Evolutionary conservation across 192 early-diverging fungal genomes (phyloP).

Genomic region (Rhizoclosmatium globosum): DNA sequence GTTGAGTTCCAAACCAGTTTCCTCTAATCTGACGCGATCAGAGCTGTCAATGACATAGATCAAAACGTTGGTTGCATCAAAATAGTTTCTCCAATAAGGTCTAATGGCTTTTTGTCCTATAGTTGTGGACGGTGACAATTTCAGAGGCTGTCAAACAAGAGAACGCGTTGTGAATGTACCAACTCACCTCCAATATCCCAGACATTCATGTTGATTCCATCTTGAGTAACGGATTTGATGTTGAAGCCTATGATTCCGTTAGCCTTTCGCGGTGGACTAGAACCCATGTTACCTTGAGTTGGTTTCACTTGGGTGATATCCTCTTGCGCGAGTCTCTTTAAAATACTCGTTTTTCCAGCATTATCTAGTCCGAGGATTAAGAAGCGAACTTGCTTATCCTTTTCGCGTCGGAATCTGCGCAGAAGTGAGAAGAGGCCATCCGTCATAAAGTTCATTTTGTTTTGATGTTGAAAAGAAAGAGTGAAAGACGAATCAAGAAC

Average conservation of each 20-base stretch:
- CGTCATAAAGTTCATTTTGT: conserved; percentile 32
- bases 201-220: conserved; percentile 68
- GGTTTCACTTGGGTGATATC: conserved; percentile 67
- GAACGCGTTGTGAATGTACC: neutral
- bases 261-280: neutral
- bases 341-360: conserved; percentile 65
- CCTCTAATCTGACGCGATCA: conserved; percentile 83
- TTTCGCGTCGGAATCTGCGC: conserved; percentile 47
- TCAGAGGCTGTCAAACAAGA: neutral
- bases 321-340: conserved; percentile 63
- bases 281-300: conserved; percentile 50
- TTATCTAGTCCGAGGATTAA: conserved; percentile 70
- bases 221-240: conserved; percentile 63
- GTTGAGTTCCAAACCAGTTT: conserved; percentile 78
- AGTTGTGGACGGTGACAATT: neutral
- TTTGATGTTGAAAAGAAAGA: neutral
- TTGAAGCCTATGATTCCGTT: conserved; percentile 52
- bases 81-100: conserved; percentile 71
- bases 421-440: conserved; percentile 58
- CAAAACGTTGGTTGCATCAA: conserved; percentile 67
- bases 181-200: conserved; percentile 67
- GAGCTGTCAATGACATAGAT: conserved; percentile 98
- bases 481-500: neutral
- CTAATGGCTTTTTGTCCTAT: conserved; percentile 63
- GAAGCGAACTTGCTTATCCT: conserved; percentile 60